Evolutionary conservation across 164 flowering plant species (phyloP).

Genomic region (Vitis cinerea): DNA sequence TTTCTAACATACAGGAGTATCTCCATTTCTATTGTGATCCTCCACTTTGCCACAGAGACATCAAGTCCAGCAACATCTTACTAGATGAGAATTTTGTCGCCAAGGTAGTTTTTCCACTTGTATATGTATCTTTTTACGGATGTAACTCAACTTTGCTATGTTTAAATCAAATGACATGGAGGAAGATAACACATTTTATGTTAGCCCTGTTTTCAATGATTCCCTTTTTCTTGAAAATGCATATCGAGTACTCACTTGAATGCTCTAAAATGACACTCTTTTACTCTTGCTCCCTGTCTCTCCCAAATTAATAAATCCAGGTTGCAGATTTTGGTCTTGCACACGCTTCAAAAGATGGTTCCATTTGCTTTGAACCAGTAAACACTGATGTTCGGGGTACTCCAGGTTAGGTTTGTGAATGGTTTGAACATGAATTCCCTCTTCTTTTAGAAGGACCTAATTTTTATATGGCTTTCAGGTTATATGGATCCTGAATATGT

Average conservation of each 20-base stretch:
- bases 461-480: constrained; percentile 46
- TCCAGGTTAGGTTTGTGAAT: constrained; percentile 57
- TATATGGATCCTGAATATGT: constrained; percentile 98
- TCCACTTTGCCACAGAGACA: constrained; percentile 96
- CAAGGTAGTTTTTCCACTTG: constrained; percentile 53
- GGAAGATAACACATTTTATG: background rate
- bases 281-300: too few species aligned
- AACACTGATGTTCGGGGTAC: constrained; percentile 93
- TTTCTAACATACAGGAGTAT: constrained; percentile 70
- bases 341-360: constrained; percentile 84
- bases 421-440: background rate
- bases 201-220: background rate
- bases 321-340: constrained; percentile 98
- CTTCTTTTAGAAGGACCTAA: constrained; percentile 3
- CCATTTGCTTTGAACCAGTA: constrained; percentile 85
- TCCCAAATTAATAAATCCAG: constrained; percentile 28
- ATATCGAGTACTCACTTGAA: too few species aligned
- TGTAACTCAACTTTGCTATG: background rate
- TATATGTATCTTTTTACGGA: background rate
- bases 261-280: background rate
- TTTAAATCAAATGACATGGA: too few species aligned
- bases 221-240: background rate
- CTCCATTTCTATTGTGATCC: constrained; percentile 98
- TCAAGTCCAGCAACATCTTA: constrained; percentile 94
- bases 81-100: constrained; percentile 86